A percentile compares a stretch with the other conserved stretches of the same genome.
These are phyloP conservation scores for Neofusicoccum kwambonambiense DNA, from an alignment of 2,329 filamentous ascomycete species.

Conservation along the genomic window DNA sequence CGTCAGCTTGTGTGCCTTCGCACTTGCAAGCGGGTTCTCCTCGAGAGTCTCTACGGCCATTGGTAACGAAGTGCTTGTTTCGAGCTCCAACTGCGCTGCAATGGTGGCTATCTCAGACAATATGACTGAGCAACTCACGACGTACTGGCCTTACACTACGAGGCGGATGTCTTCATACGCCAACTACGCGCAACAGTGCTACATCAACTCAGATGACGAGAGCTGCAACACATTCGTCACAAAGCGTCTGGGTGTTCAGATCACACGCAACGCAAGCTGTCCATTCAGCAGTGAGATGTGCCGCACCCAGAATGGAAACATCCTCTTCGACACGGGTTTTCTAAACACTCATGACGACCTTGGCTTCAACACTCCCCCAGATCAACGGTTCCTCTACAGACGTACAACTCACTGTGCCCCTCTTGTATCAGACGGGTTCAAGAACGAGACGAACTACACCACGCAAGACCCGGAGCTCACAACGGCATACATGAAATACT, in stretches of 20 bases:
- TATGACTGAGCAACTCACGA: neutral
- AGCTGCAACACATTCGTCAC: constrained; percentile 18
- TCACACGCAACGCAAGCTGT: constrained; percentile 20
- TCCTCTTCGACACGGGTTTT: constrained; percentile 23
- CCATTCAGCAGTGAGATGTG: constrained; percentile 26
- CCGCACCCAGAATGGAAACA: constrained; percentile 20
- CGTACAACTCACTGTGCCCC: constrained; percentile 13
- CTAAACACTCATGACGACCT: constrained; percentile 28
- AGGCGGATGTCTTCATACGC: constrained; percentile 4
- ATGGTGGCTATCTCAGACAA: neutral
- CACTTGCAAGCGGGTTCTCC: constrained; percentile 22
- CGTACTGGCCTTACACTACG: constrained; percentile 7
- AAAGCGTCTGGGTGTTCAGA: neutral
- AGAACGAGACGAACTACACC: neutral
- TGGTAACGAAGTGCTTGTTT: constrained; percentile 33
- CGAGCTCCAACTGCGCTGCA: constrained; percentile 28
- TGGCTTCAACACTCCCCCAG: constrained; percentile 28
- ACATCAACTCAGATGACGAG: neutral
- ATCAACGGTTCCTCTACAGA: constrained; percentile 22
- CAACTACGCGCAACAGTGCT: constrained; percentile 16
- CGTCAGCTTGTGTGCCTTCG: neutral
- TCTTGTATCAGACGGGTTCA: constrained; percentile 5
- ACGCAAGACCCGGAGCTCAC: neutral
- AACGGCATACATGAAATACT: neutral
- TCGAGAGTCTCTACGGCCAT: constrained; percentile 31